Conservation (phyloP, 441 rosid genomes). For the Adansonia grandidieri region DNA sequence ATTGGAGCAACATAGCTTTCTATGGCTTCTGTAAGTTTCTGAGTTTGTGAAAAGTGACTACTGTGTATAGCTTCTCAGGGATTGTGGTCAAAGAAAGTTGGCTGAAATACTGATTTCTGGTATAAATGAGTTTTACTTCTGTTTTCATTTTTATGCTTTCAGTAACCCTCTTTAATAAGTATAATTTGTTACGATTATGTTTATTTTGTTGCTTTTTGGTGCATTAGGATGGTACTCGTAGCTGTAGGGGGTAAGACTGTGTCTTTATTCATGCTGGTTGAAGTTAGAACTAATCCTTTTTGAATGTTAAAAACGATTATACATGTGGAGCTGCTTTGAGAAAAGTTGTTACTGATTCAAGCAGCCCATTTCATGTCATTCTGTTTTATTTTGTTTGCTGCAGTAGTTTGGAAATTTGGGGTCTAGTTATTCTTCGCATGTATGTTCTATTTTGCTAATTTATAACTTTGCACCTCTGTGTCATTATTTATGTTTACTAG, state of each 20-base stretch:
- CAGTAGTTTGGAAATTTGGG: background rate
- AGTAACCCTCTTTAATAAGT: background rate
- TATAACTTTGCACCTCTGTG: background rate
- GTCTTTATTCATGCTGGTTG: background rate
- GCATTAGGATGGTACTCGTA: background rate
- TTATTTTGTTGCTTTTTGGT: background rate
- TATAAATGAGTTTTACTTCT: background rate
- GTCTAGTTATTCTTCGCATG: background rate
- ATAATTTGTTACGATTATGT: background rate
- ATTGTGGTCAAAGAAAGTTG: constrained; percentile 1
- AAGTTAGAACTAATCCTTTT: background rate
- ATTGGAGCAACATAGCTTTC: no score
- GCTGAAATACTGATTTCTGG: background rate
- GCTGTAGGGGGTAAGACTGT: background rate
- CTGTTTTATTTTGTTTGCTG: background rate
- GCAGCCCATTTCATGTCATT: background rate
- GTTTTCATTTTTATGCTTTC: background rate
- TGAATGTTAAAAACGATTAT: background rate
- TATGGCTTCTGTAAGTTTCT: no score
- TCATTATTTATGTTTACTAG: background rate
- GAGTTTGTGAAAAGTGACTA: background rate
- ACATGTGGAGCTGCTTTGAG: background rate
- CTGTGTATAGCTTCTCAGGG: background rate
- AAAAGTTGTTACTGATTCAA: constrained; percentile 13
- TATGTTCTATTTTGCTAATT: background rate